A percentile compares a stretch with the other conserved stretches of the same genome.
Evolutionary conservation across 495 filamentous ascomycete species (phyloP).

Genomic region (Staphylotrichum longicolle): DNA sequence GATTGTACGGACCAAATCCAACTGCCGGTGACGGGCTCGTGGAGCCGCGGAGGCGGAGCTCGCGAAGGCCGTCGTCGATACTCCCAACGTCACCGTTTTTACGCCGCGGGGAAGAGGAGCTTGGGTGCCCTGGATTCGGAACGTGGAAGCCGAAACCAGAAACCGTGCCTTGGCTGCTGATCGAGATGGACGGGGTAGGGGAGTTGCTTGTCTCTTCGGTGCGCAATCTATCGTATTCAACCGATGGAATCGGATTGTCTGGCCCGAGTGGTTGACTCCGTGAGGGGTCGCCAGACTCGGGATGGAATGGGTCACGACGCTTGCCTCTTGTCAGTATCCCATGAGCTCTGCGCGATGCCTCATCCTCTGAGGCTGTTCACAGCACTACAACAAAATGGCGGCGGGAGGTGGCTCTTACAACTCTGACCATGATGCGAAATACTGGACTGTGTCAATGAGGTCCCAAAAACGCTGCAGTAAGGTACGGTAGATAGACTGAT

Average conservation of each 20-base stretch:
- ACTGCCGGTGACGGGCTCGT: neutral
- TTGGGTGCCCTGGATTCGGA: neutral
- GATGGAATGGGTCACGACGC: neutral
- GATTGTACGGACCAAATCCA: neutral
- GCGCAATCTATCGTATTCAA: neutral
- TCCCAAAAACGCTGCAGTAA: no score
- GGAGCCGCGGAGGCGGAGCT: neutral
- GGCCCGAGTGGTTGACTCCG: neutral
- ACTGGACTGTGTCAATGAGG: no score
- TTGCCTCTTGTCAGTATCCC: neutral
- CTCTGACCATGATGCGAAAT: neutral
- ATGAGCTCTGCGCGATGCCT: neutral
- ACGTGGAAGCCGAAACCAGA: neutral
- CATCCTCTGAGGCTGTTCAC: neutral
- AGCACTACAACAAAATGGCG: neutral
- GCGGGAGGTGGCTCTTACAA: neutral
- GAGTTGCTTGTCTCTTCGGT: neutral
- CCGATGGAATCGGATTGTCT: constrained; percentile 1
- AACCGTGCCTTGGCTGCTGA: neutral
- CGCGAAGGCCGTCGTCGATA: neutral
- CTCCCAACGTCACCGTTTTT: neutral
- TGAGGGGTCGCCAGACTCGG: neutral
- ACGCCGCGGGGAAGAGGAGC: neutral
- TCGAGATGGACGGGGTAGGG: constrained; percentile 7
- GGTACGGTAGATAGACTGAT: no score